Evolutionary conservation across 345 rosid genomes (phyloP), one percentile per base, ranked within the genome.

Genomic region (Populus deltoides): DNA sequence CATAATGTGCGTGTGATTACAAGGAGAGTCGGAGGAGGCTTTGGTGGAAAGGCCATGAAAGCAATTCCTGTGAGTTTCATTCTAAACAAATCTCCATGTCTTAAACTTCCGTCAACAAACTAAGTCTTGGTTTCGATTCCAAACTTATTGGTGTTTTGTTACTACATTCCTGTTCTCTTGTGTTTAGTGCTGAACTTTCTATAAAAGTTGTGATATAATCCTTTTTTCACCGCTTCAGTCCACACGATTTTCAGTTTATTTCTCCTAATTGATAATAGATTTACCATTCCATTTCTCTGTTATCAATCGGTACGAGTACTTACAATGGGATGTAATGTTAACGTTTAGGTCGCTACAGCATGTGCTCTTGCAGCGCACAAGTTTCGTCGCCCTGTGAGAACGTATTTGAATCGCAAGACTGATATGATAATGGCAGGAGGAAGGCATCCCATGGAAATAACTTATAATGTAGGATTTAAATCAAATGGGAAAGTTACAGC

Each of bases 351-450:
- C 74, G 92, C 99, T 66, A 84, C 97, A 31, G 92, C 97, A 79
- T 95, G 98, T 51, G 94, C 97, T 1, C 89, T 95, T 51, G 96
- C 97, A 61, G 94, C 99, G 7, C 77, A 85, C 76, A 90, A 83
- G 70, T 73, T 95, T 75, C 83, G 79, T 27, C 76, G 86, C 49
- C 98, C 99, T 6, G 97, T 93, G 0, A 87, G 92, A 82, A 86
- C 83, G 41, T 93, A 93, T 78, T 67, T 95, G 55, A 88, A 86
- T 72, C 92, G 97, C 47, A 89, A 88, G 83, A 91, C 91, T 0
- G 99, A 95, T 85, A 93, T 95, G 98, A 79, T 93, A 77, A 88
- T 89, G 88, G 89, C 93, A 31, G 97, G 99, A 82, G 98, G 99
- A 85, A 90, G 99, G 73, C 99, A 95, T 82, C 99, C 99, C 0